These are phyloP conservation scores for Astragalus membranaceus DNA, from an alignment of 306 rosid species.

Conservation along the genomic window DNA sequence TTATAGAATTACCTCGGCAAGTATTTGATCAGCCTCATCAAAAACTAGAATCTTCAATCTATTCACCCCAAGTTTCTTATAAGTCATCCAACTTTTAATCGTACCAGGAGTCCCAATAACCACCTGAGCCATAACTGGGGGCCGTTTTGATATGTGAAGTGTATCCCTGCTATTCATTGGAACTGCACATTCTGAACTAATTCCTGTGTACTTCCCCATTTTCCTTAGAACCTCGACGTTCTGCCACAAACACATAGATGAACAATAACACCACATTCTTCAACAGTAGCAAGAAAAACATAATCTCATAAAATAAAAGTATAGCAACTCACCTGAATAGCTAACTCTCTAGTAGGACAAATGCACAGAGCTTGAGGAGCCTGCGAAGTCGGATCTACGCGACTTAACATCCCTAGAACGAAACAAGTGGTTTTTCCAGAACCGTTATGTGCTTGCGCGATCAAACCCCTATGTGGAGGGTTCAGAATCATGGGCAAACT, in stretches of 20 bases:
- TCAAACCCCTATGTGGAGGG: constrained; percentile 68
- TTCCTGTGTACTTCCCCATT: constrained; percentile 77
- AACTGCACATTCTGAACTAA: constrained; percentile 69
- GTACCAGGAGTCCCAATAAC: constrained; percentile 98
- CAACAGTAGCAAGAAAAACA: neutral
- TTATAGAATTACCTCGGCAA: constrained; percentile 14
- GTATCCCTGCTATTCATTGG: constrained; percentile 49
- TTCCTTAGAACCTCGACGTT: constrained; percentile 76
- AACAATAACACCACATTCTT: neutral
- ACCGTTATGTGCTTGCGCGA: constrained; percentile 95
- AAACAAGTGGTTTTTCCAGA: constrained; percentile 96
- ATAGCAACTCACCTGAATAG: constrained; percentile 55
- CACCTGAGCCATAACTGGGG: constrained; percentile 64
- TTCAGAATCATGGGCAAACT: constrained; percentile 83
- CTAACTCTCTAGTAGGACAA: constrained; percentile 88
- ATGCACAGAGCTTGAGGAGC: constrained; percentile 88
- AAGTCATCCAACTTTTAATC: constrained; percentile 55
- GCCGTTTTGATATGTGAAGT: constrained; percentile 25
- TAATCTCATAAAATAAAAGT: neutral
- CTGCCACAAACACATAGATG: constrained; percentile 28
- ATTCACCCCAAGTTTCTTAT: constrained; percentile 42
- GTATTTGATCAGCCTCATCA: constrained; percentile 87
- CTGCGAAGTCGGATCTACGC: constrained; percentile 61
- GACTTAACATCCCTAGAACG: constrained; percentile 89
- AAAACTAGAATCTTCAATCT: constrained; percentile 72